A percentile compares a stretch with the other conserved stretches of the same genome.
phyloP scores from a whole-genome alignment of 202 grass and related monocot species.

The Setaria viridis region DNA sequence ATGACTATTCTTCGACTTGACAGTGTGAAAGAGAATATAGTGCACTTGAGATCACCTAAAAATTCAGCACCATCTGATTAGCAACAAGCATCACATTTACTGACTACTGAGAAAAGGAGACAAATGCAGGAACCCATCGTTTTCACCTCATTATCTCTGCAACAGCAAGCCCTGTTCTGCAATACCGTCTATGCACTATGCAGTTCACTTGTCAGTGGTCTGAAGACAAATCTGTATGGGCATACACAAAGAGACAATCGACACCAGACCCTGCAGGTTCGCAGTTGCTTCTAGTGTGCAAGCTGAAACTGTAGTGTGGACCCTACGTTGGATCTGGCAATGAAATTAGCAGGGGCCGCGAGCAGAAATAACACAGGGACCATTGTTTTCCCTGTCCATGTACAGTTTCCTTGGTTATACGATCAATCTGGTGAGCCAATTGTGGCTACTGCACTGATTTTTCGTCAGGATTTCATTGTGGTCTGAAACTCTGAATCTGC shows the following conservation, averaged over 20 bases:
- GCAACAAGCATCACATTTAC: background rate
- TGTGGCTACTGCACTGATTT: background rate
- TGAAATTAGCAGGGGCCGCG: background rate
- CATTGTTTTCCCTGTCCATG: background rate
- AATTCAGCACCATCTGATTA: background rate
- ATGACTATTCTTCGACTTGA: background rate
- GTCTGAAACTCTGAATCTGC: background rate
- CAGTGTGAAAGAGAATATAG: background rate
- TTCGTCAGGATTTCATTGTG: background rate
- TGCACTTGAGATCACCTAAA: background rate
- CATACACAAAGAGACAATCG: background rate
- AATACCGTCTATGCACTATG: background rate
- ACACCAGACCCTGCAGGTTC: background rate
- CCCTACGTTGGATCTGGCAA: background rate
- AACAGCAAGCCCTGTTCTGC: background rate
- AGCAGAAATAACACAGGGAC: background rate
- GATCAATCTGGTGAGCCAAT: background rate
- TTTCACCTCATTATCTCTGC: constrained; percentile 1
- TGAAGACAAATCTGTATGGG: background rate
- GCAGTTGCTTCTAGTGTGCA: constrained; percentile 13
- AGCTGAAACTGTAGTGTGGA: background rate
- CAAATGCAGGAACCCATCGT: background rate
- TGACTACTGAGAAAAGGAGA: background rate
- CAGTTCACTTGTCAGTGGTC: background rate
- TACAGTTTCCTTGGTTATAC: background rate